Base-by-base conservation (phyloP, 2,329 filamentous ascomycete species). In the Penicillium sp. region DNA sequence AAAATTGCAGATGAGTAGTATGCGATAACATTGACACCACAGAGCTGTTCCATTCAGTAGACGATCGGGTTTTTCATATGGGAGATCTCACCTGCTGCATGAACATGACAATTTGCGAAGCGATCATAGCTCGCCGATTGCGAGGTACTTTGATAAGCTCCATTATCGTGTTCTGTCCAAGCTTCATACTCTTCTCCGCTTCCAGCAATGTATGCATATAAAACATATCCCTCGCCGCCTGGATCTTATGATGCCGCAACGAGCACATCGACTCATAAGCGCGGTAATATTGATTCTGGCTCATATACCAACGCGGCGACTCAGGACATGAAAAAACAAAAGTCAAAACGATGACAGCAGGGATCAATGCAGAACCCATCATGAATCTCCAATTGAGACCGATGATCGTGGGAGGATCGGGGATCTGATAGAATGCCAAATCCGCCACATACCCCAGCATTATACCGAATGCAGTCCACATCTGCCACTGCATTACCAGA, bases 401-500 rank as follows among this genome's bases (percentile, higher is more conserved):
- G 9, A 78, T 71, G 51, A 88, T 82, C 4, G 77, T 75, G 2
- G 78, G 69, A 3, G 72, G 73, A 62, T 85, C 81, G 26, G 75
- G 72, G 53, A 76, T 83, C 51, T 81, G 73, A 67, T 82, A 86
- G 66, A 88, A 86, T 7, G 82, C 83, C 26, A 88, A 74, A 63
- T 86, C 84, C 45, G 80, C 83, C 6, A 79, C 80, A 67, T 82
- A 88, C 15, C 85, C 85, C 15, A 75, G 72, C 80, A 81, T 77
- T 56, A 80, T 80, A 12, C 79, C 79, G 55, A 80, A 79, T 0
- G 76, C 78, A 4, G 75, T 77, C 74, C 75, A 81, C 74, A 79
- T 79, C 73, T 92, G 87, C 89, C 89, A 93, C 59, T 86, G 86
- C 89, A 93, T 93, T 59, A 92, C 89, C 18, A 94, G 78, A 7